A percentile compares a stretch with the other conserved stretches of the same genome.
Conservation (phyloP, 1,284 basidiomycete species). For the Lignosus rhinocerotis region DNA sequence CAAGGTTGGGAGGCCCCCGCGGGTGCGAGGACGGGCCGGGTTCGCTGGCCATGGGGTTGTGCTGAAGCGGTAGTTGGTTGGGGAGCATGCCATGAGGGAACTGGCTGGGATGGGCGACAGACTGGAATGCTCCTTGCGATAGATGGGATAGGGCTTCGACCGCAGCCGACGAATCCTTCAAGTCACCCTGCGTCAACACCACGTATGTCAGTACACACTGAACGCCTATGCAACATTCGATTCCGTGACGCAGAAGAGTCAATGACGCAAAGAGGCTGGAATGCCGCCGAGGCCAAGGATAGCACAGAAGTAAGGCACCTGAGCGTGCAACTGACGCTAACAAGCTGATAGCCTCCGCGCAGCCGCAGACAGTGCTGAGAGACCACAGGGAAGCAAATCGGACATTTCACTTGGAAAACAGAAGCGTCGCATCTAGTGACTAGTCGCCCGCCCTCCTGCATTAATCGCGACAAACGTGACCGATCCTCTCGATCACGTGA, state of each 20-base stretch:
- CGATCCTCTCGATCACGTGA: conserved; percentile 30
- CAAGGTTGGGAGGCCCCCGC: conserved; percentile 65
- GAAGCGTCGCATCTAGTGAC: conserved; percentile 6
- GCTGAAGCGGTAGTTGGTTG: conserved; percentile 23
- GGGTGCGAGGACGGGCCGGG: conserved; percentile 76
- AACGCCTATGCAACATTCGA: background rate
- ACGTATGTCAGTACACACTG: conserved; percentile 25
- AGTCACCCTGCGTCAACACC: conserved; percentile 38
- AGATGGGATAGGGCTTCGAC: conserved; percentile 66
- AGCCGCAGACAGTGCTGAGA: background rate
- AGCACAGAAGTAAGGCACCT: conserved; percentile 12
- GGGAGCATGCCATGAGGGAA: conserved; percentile 18
- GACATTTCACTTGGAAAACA: background rate
- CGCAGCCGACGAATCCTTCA: conserved; percentile 56
- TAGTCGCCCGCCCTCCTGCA: conserved; percentile 2
- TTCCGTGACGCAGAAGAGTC: conserved; percentile 7
- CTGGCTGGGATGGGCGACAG: conserved; percentile 23
- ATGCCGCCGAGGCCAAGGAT: conserved; percentile 14
- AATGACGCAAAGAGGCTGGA: conserved; percentile 2
- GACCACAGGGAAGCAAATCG: background rate
- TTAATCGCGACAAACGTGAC: conserved; percentile 29
- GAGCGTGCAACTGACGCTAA: background rate
- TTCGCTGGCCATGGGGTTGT: conserved; percentile 44
- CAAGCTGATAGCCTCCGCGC: conserved; percentile 3
- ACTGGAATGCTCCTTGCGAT: conserved; percentile 40